phyloP scores from a whole-genome alignment of 2,329 filamentous ascomycete genomes.

The Colletotrichum sidae region DNA sequence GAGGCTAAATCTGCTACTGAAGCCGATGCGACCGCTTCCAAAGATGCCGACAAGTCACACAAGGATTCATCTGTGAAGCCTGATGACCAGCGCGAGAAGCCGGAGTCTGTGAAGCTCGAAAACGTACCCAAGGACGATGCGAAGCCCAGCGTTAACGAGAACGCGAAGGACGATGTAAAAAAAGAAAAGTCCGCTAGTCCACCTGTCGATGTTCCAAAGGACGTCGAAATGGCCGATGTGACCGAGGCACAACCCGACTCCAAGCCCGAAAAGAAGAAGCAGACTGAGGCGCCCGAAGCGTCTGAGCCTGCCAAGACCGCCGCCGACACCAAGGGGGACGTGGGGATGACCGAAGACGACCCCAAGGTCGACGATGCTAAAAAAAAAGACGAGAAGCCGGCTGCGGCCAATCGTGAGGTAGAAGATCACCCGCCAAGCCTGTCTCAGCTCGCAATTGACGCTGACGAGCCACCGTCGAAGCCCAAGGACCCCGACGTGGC shows the following conservation, averaged over 20 bases:
- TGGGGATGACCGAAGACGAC: constrained; percentile 33
- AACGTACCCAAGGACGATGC: constrained; percentile 7
- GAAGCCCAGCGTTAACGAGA: constrained; percentile 10
- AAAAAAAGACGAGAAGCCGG: constrained; percentile 9
- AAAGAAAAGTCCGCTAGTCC: constrained; percentile 13
- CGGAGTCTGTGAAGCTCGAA: constrained; percentile 18
- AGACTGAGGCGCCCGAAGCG: constrained; percentile 25
- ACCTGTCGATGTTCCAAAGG: constrained; percentile 34
- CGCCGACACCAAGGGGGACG: constrained; percentile 28
- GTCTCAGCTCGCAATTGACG: constrained; percentile 53
- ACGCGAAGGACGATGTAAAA: constrained; percentile 7
- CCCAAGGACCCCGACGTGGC: constrained; percentile 52
- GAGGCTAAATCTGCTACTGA: constrained; percentile 26
- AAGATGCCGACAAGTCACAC: constrained; percentile 17
- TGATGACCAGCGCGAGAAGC: constrained; percentile 6
- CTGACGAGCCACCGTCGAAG: constrained; percentile 35
- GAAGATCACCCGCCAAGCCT: constrained; percentile 51
- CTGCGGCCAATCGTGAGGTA: constrained; percentile 44
- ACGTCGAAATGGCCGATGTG: constrained; percentile 43
- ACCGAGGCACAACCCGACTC: constrained; percentile 17
- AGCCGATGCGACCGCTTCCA: constrained; percentile 8
- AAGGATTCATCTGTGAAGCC: constrained; percentile 17
- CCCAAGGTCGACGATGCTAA: constrained; percentile 27
- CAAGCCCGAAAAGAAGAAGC: constrained; percentile 3
- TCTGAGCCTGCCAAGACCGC: constrained; percentile 32